A percentile compares a stretch with the other conserved stretches of the same genome.
These are phyloP conservation scores for Nemania diffusa DNA, from an alignment of 2,329 filamentous ascomycete species.

Conservation along the genomic window DNA sequence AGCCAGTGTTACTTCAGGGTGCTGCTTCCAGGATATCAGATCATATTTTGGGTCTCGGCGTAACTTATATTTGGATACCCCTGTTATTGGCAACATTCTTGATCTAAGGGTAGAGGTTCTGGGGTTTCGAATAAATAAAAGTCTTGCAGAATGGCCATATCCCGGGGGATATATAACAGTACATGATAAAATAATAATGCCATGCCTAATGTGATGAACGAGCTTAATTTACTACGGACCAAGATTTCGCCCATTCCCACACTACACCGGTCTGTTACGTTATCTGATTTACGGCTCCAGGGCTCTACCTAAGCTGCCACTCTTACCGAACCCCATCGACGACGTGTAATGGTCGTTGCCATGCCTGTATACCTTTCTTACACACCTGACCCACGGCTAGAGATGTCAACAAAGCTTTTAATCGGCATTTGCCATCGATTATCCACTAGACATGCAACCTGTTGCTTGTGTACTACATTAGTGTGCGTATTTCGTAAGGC, in stretches of 20 bases:
- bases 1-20: constrained; percentile 52
- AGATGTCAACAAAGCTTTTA: too few species aligned
- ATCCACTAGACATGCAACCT: too few species aligned
- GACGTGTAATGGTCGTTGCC: neutral
- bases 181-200: constrained; percentile 8
- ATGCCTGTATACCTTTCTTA: too few species aligned
- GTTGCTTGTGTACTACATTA: too few species aligned
- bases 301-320: neutral
- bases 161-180: neutral
- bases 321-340: neutral
- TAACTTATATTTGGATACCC: constrained; percentile 41
- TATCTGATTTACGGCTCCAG: neutral
- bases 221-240: neutral
- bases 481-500: too few species aligned
- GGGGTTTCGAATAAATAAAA: neutral
- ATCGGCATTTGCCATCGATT: too few species aligned
- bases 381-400: too few species aligned
- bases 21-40: constrained; percentile 39
- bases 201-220: neutral
- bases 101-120: constrained; percentile 5
- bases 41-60: constrained; percentile 32
- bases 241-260: neutral
- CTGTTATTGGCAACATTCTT: constrained; percentile 40
- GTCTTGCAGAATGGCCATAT: neutral
- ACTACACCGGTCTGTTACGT: neutral